A percentile compares a stretch with the other conserved stretches of the same genome.
These are phyloP conservation scores for Verticillium klebahnii DNA, from an alignment of 2,329 filamentous ascomycete genomes.

Conservation along the genomic window DNA sequence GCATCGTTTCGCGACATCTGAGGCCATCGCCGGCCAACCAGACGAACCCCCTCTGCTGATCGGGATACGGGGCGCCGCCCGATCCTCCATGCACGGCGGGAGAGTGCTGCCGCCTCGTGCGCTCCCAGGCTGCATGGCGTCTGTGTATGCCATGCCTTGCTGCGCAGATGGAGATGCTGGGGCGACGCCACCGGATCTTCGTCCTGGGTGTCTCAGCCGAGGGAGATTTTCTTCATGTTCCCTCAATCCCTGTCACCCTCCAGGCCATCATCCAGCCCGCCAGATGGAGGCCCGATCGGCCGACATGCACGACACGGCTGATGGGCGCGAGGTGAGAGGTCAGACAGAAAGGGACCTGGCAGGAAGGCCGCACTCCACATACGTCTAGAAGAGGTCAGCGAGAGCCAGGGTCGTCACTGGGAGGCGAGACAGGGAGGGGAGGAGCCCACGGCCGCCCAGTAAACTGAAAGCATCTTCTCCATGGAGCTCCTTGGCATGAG, in stretches of 20 bases:
- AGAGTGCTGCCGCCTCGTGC: not conserved
- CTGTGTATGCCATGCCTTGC: not conserved
- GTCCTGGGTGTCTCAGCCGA: not conserved
- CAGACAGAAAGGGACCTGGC: no score
- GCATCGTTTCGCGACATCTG: not conserved
- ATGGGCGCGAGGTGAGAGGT: not conserved
- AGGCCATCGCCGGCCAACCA: not conserved
- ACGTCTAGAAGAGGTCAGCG: not conserved
- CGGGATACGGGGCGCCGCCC: not conserved
- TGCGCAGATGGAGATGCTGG: not conserved
- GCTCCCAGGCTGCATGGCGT: not conserved
- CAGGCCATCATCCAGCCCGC: not conserved
- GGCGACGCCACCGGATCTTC: not conserved
- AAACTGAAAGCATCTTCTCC: not conserved
- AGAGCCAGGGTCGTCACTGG: not conserved
- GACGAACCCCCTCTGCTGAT: not conserved
- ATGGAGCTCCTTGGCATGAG: not conserved
- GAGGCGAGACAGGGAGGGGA: not conserved
- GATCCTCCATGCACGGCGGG: not conserved
- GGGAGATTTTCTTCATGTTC: not conserved
- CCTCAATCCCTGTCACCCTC: not conserved
- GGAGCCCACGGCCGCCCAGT: not conserved
- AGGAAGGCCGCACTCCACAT: not conserved
- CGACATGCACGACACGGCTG: not conserved
- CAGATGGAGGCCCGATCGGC: not conserved